Conservation (phyloP, 805 yeast species). For the Zygosaccharomyces kombuchaensis region DNA sequence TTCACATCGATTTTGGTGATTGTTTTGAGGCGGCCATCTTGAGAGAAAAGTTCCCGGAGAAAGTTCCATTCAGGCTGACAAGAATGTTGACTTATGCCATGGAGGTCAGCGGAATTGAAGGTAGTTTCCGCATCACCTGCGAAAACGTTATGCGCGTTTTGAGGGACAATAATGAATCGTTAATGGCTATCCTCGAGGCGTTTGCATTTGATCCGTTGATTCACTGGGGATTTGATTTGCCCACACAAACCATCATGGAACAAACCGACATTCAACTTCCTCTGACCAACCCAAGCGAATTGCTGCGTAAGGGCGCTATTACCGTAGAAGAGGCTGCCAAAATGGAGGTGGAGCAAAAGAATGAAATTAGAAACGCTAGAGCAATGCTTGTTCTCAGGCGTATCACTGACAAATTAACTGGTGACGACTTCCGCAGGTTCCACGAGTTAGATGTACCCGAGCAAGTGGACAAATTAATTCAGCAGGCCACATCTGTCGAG, state of each 20-base stretch:
- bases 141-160: constrained; percentile 95
- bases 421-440: constrained; percentile 80
- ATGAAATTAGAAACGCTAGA: constrained; percentile 77
- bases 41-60: constrained; percentile 96
- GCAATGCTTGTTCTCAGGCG: constrained; percentile 86
- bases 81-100: constrained; percentile 96
- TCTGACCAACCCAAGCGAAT: constrained; percentile 62
- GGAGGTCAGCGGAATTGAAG: constrained; percentile 99
- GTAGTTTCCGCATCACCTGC: constrained; percentile 92
- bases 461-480: constrained; percentile 90
- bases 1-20: constrained; percentile 98
- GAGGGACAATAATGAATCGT: constrained; percentile 89
- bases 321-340: constrained; percentile 71
- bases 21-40: constrained; percentile 97
- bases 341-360: constrained; percentile 62
- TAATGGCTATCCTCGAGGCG: constrained; percentile 97
- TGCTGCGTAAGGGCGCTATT: constrained; percentile 66
- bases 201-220: constrained; percentile 98
- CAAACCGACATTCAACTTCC: constrained; percentile 68
- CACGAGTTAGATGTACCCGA: constrained; percentile 73
- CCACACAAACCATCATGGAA: constrained; percentile 70
- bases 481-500: constrained; percentile 94
- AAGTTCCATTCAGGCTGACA: constrained; percentile 94
- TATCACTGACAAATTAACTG: constrained; percentile 87
- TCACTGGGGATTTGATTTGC: constrained; percentile 97